Evolutionary conservation across 2,329 filamentous ascomycete genomes (phyloP), one percentile per base, ranked within the genome.

Genomic region (Sporothrix pseudoabietina): DNA sequence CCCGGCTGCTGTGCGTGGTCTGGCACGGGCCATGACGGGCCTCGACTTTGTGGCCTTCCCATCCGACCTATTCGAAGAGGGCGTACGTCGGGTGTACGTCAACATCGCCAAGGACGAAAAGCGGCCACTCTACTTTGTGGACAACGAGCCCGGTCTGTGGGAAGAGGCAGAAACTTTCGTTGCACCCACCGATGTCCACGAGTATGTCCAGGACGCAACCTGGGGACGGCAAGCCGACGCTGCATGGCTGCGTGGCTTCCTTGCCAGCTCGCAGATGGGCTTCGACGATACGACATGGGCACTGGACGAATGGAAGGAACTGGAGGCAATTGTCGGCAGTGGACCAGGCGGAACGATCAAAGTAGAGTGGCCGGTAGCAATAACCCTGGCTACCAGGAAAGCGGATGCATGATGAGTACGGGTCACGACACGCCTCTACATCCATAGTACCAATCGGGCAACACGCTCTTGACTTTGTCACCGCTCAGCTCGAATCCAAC

Each of bases 271-370:
- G 30, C 72, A 76, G 57, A 74, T 77, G 73, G 75, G 76, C 4
- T 77, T 76, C 22, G 76, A 72, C n/a, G 71, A 75, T 7, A 52
- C 47, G 14, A 76, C 76, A 3, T 77, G 76, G 75, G 72, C 71
- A 1, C 65, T 63, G 8, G 19, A 63, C 3, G 74, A 75, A 68
- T 77, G 77, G 76, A 65, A 61, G 30, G 71, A 75, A 73, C 61
- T 77, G 32, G 77, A 77, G 66, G 71, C 22, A 0, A 30, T 76
- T n/a, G 71, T 77, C 14, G n/a, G 10, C 9, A 66, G 52, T 12
- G 71, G 30, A 14, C 63, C 73, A n/a, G 71, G 72, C 12, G 73
- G 73, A 1, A 30, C 71, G 1, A 72, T 77, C 9, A 71, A 32
- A 3, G 69, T 77, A 6, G 74, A 74, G 71, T 77, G 75, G 75